These are phyloP conservation scores for Clonostachys chloroleuca DNA, from an alignment of 2,329 filamentous ascomycete species.

Conservation along the genomic window DNA sequence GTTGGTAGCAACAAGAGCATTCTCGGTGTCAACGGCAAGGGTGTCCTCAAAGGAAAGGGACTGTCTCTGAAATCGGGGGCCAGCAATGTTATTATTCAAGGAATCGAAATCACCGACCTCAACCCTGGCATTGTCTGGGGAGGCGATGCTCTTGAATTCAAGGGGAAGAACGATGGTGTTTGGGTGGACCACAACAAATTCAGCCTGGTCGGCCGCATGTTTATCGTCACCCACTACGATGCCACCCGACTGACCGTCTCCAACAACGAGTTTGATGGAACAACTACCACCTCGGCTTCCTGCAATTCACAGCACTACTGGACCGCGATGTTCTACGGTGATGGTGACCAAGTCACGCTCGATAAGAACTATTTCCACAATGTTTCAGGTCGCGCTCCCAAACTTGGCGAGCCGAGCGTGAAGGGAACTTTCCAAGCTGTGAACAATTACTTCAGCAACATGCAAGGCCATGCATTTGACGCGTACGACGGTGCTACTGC, in stretches of 20 bases:
- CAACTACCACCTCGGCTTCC: constrained; percentile 46
- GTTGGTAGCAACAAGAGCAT: constrained; percentile 55
- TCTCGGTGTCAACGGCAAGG: constrained; percentile 40
- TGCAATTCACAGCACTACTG: constrained; percentile 58
- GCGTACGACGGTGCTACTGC: constrained; percentile 34
- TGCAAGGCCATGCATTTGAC: constrained; percentile 54
- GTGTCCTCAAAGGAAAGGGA: constrained; percentile 55
- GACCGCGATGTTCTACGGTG: constrained; percentile 52
- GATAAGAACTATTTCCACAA: constrained; percentile 59
- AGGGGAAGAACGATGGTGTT: constrained; percentile 30
- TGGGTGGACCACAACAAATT: constrained; percentile 53
- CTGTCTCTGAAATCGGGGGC: constrained; percentile 41
- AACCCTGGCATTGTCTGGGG: constrained; percentile 59
- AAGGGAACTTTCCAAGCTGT: constrained; percentile 52
- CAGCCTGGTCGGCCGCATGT: constrained; percentile 1
- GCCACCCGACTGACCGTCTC: constrained; percentile 54
- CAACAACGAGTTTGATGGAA: constrained; percentile 55
- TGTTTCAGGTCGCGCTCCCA: constrained; percentile 51
- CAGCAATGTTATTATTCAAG: constrained; percentile 57
- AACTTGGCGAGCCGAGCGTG: constrained; percentile 50
- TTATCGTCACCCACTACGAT: constrained; percentile 41
- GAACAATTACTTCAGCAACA: constrained; percentile 58
- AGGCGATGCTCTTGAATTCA: constrained; percentile 51
- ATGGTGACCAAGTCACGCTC: constrained; percentile 48
- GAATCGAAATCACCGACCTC: constrained; percentile 48